Base-by-base conservation (phyloP, 768 basidiomycete species). In the Pleurotus giganteus region DNA sequence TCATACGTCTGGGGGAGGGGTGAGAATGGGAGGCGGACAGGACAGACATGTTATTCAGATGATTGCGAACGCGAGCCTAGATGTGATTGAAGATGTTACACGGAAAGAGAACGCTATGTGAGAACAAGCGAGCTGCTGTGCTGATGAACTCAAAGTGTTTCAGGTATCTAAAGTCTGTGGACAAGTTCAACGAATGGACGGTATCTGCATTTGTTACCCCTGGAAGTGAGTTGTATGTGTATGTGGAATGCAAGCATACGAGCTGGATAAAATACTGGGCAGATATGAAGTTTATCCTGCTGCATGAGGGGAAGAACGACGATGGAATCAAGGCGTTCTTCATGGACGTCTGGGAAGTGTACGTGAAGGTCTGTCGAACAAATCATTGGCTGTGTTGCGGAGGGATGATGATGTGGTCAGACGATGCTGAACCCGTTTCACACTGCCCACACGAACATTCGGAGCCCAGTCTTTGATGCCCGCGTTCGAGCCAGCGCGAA, bases 131-230 rank as follows among this genome's bases (percentile, higher is more conserved):
- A 6, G 44, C 58, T 47, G 56, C 56, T 59, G 28, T 47, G 15
- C 43, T 46, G 56, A 17, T 47, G 58, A 50, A 37, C 54, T 34
- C 47, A 44, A 43, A 37, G 27, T 29, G 45, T 55, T 53, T 55
- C 37, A 98, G 97, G 89, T 98, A 98, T 70, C 78, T 98, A 54
- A 96, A 95, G 67, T 83, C 86, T 15, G 86, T 98, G 56, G 97
- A 99, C 79, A 92, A 89, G 74, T 97, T 98, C 73, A 98, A 98
- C 65, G 97, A 98, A 67, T 99, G 97, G 97, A 95, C 86, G 2
- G 86, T 98, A 17, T 98, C 97, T 13, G 94, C 91, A 27, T 98
- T 98, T 72, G 77, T 98, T 17, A 98, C 97, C 0, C 87, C 95
- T 1, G 91, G 89, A 58, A 97, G 96, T 98, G 72, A 75, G 94